Conservation (phyloP, 495 filamentous ascomycete species). For the Collariella sp. region DNA sequence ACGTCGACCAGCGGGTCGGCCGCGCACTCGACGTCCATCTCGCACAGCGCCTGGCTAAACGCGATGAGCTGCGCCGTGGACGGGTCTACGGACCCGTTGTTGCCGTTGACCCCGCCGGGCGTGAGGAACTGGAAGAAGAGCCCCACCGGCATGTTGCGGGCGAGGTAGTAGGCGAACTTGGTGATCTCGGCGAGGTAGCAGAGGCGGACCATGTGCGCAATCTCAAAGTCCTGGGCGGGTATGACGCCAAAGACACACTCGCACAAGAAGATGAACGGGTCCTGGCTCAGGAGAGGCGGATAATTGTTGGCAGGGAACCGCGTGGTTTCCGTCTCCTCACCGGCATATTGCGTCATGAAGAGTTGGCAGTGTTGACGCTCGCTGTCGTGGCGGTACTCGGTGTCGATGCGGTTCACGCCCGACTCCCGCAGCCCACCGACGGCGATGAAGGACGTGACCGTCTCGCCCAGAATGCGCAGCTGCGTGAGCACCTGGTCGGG, state of each 20-base stretch:
- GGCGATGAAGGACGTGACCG: constrained; percentile 72
- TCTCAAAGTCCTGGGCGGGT: constrained; percentile 50
- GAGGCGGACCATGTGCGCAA: constrained; percentile 73
- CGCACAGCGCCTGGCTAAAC: constrained; percentile 33
- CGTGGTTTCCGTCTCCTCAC: constrained; percentile 20
- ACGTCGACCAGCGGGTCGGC: constrained; percentile 2
- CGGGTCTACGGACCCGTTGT: constrained; percentile 25
- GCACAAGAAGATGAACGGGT: constrained; percentile 84
- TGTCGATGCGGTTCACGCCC: constrained; percentile 51
- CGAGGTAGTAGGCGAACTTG: constrained; percentile 55
- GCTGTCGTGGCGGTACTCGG: constrained; percentile 62
- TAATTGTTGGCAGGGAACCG: constrained; percentile 38
- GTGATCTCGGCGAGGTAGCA: constrained; percentile 90
- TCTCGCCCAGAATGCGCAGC: constrained; percentile 84
- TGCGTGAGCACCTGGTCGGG: constrained; percentile 74
- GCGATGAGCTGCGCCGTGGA: constrained; percentile 36
- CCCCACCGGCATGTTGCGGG: constrained; percentile 34
- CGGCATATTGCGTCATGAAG: constrained; percentile 51
- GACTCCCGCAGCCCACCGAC: constrained; percentile 57
- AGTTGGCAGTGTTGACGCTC: constrained; percentile 69
- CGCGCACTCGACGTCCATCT: constrained; percentile 24
- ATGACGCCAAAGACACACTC: constrained; percentile 56
- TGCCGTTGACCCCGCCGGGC: constrained; percentile 16
- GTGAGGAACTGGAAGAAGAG: constrained; percentile 33
- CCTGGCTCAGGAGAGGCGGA: constrained; percentile 62